A percentile compares a stretch with the other conserved stretches of the same genome.
Conservation (phyloP, 441 rosid species). For the Mallotus japonicus region DNA sequence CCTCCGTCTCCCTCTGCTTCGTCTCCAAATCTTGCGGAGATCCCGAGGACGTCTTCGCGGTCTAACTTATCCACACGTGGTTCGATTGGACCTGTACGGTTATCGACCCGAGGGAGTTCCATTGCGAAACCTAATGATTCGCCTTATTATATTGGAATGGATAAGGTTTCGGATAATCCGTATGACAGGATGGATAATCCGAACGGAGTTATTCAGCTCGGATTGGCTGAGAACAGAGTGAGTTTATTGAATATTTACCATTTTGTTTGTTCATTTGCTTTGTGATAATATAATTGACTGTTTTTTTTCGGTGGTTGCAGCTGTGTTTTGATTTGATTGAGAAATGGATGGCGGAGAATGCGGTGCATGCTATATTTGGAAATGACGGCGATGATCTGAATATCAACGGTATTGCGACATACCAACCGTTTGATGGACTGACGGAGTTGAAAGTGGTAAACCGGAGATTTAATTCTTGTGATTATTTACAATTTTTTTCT, state of each 20-base stretch:
- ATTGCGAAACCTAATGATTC: conserved; percentile 53
- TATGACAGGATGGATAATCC: conserved; percentile 62
- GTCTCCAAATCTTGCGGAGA: conserved; percentile 24
- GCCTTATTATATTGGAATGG: conserved; percentile 52
- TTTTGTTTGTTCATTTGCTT: not conserved
- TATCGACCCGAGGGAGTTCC: conserved; percentile 42
- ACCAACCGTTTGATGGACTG: conserved; percentile 68
- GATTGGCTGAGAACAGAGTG: conserved; percentile 66
- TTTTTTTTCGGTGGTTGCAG: conserved; percentile 28
- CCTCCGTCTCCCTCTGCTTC: conserved; percentile 48
- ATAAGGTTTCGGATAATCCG: conserved; percentile 55
- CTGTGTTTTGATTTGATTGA: conserved; percentile 62
- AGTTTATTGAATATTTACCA: conserved; percentile 1
- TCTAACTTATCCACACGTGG: conserved; percentile 53
- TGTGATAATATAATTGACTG: conserved; percentile 7
- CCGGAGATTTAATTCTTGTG: not conserved
- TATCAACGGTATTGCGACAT: conserved; percentile 58
- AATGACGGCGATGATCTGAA: conserved; percentile 33
- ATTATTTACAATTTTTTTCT: too few relatives aligned
- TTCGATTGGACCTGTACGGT: conserved; percentile 47
- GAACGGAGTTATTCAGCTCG: conserved; percentile 75
- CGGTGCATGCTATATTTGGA: conserved; percentile 33
- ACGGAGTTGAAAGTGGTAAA: conserved; percentile 74
- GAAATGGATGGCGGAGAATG: conserved; percentile 61
- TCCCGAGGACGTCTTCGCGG: conserved; percentile 62